phyloP scores from a whole-genome alignment of 1,284 basidiomycete genomes.

The Microbotryomycetes sp. region DNA sequence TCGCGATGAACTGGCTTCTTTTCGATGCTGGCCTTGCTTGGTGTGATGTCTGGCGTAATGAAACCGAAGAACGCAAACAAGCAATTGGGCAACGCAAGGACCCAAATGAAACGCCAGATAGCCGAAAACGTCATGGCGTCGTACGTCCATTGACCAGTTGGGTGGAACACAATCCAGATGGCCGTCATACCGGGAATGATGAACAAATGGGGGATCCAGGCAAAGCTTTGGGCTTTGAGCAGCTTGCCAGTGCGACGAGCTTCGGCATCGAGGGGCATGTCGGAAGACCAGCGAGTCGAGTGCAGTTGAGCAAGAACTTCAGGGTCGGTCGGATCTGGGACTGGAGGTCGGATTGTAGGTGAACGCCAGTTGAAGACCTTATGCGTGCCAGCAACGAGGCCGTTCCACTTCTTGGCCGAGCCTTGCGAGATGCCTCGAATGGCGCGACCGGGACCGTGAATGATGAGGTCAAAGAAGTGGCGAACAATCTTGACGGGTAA shows the following conservation, averaged over 20 bases:
- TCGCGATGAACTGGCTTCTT: constrained; percentile 44
- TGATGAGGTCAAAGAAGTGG: constrained; percentile 30
- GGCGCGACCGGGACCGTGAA: constrained; percentile 34
- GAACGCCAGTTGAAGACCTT: constrained; percentile 40
- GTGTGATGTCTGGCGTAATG: constrained; percentile 42
- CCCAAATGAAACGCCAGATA: constrained; percentile 45
- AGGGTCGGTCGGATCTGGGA: constrained; percentile 40
- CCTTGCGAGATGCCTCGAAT: constrained; percentile 22
- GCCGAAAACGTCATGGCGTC: constrained; percentile 43
- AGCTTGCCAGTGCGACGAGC: constrained; percentile 43
- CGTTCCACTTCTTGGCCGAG: constrained; percentile 15
- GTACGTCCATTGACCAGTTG: constrained; percentile 41
- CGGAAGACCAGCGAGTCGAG: constrained; percentile 44
- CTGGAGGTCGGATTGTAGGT: constrained; percentile 36
- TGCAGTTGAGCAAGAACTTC: constrained; percentile 42
- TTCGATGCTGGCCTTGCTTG: constrained; percentile 38
- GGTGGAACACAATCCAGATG: constrained; percentile 43
- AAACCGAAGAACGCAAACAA: constrained; percentile 44
- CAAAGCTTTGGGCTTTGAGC: constrained; percentile 39
- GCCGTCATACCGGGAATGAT: constrained; percentile 42
- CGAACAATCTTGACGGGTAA: constrained; percentile 37
- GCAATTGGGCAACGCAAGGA: constrained; percentile 44
- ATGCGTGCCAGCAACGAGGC: constrained; percentile 24
- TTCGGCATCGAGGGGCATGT: constrained; percentile 41
- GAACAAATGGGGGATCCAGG: constrained; percentile 41